Evolutionary conservation across 2,329 filamentous ascomycete species (phyloP).

Genomic region (Gaeumannomyces tritici): DNA sequence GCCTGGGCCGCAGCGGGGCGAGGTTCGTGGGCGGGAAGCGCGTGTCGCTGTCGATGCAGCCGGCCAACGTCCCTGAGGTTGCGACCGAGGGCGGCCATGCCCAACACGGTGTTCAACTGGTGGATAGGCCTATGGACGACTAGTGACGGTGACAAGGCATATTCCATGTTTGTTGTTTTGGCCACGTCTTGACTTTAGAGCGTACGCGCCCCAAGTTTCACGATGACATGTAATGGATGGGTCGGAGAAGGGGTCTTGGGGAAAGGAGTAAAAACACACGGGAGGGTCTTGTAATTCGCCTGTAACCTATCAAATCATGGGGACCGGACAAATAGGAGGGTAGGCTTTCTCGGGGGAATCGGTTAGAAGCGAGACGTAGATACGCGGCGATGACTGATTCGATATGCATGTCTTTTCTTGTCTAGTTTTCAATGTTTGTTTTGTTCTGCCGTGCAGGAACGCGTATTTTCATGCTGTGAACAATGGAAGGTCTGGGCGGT

Average conservation of each 20-base stretch:
- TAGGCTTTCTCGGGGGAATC: neutral
- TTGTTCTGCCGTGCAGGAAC: no score
- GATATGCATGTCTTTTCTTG: neutral
- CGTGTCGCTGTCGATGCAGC: slow-evolving; percentile 21
- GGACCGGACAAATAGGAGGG: neutral
- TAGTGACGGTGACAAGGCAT: slow-evolving; percentile 21
- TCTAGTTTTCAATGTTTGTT: neutral
- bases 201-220: neutral
- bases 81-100: slow-evolving; percentile 13
- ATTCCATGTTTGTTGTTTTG: neutral
- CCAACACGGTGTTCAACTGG: slow-evolving; percentile 52
- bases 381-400: neutral
- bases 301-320: neutral
- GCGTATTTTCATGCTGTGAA: no score
- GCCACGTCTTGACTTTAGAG: neutral
- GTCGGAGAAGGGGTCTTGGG: neutral
- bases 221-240: neutral
- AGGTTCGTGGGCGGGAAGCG: slow-evolving; percentile 44
- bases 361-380: neutral
- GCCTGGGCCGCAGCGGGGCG: slow-evolving; percentile 43
- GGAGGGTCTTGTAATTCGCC: neutral
- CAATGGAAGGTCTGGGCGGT: no score
- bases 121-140: slow-evolving; percentile 73
- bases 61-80: neutral
- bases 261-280: neutral